Evolutionary conservation across 1,139 yeast species (phyloP), one percentile per base, ranked within the genome.

Genomic region (Suhomyces chickasaworum): DNA sequence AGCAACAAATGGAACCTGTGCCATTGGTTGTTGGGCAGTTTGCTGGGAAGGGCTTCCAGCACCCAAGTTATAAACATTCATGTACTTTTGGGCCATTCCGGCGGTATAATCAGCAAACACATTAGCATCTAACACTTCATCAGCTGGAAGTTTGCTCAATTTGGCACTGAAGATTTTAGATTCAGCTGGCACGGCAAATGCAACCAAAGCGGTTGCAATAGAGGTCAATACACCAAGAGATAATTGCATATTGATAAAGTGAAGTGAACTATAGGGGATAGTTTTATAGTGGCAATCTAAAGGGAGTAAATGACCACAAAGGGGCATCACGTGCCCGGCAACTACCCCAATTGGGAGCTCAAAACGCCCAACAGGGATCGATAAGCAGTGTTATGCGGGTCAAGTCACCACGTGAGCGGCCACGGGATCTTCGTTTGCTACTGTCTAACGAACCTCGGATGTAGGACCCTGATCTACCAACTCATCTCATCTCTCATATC

Each of bases 51-150:
- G 64, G 44, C 59, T 56, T 8, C 59, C 59, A 15, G 42, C 42
- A 34, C 69, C 70, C 23, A 65, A 74, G 60, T 78, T 75, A 69
- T 74, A 86, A 44, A 76, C 63, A 47, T 77, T 72, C 55, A 85
- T 63, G 66, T 89, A 90, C 71, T 89, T 89, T 61, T 80, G 75
- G 53, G 88, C 86, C 63, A 89, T 77, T n/a, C 86, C 79, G 37
- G 74, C 68, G 49, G 89, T 76, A 62, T 89, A 89, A 49, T 85
- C 82, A 39, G 71, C 70, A 63, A 84, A 86, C 30, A 76, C 70
- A 45, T 75, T 70, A 41, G 83, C 88, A 52, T 79, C 76, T 57
- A 83, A 75, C 36, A 82, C 78, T 46, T 84, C 89, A 25, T 80
- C 82, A 40, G 76, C 61, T 6, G 91, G 78, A 41, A 81, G 75